Percentiles rank a stretch among this genome's conserved stretches.
Conservation (phyloP, 495 filamentous ascomycete genomes). For the Cetradonia linearis region DNA sequence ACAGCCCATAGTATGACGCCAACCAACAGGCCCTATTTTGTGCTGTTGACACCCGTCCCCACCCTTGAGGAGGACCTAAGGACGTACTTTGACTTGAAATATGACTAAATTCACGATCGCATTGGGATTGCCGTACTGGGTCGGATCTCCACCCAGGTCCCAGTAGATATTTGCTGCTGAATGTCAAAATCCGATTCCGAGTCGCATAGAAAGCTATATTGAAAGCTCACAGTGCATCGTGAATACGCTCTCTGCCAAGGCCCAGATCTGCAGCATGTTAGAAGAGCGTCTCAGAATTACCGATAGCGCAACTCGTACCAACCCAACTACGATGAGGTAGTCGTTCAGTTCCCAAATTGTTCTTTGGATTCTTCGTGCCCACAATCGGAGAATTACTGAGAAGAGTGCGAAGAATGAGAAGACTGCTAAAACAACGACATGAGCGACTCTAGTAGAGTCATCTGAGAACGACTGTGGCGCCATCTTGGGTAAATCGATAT, state of each 20-base stretch:
- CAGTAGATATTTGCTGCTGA: slow-evolving; percentile 14
- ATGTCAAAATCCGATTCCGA: not conserved
- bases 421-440: slow-evolving; percentile 12
- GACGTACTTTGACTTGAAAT: slow-evolving; percentile 13
- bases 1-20: slow-evolving; percentile 26
- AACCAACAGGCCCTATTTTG: slow-evolving; percentile 6
- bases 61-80: not conserved
- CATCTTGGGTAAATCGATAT: not conserved
- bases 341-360: slow-evolving; percentile 13
- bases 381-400: slow-evolving; percentile 15
- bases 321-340: slow-evolving; percentile 15
- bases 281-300: not conserved
- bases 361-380: slow-evolving; percentile 18
- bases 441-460: slow-evolving; percentile 10
- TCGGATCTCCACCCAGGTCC: slow-evolving; percentile 11
- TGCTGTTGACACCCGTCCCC: not conserved
- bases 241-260: slow-evolving; percentile 9
- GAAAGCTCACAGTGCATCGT: slow-evolving; percentile 14
- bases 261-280: slow-evolving; percentile 16
- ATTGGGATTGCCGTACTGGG: slow-evolving; percentile 14
- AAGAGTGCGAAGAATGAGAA: slow-evolving; percentile 19
- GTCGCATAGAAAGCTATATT: not conserved
- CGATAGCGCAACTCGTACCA: slow-evolving; percentile 9
- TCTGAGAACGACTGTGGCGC: not conserved
- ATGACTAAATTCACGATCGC: slow-evolving; percentile 5